Evolutionary conservation across 306 rosid species (phyloP), one percentile per base, ranked within the genome.

Genomic region (Dryas octopetala): DNA sequence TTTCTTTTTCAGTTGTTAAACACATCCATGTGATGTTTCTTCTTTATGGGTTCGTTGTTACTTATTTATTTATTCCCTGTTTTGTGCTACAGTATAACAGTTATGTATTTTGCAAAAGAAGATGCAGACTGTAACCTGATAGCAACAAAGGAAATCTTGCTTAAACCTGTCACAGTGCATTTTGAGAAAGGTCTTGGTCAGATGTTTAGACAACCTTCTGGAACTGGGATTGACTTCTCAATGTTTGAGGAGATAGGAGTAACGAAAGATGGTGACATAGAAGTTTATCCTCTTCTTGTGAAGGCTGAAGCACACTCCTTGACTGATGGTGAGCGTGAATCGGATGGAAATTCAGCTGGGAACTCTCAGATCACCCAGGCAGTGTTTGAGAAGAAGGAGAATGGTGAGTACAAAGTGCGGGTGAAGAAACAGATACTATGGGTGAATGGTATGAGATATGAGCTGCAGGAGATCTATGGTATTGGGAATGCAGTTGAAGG

Each of bases 391-490:
- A 83, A 75, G 75, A 86, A 75, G 79, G 83, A 80, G 19, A 80
- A 78, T 62, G 85, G 85, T 19, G 79, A 76, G 46, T 80, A 71
- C 82, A 70, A 72, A 45, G 87, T 86, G 68, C 83, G 72, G 73
- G 89, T 86, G 40, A 61, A 75, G 78, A 83, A 83, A 51, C 87
- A 86, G 80, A 79, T 83, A 49, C 75, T 83, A 11, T 86, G 89
- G 89, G 84, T 86, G 64, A 73, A 83, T n/a, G 74, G 52, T 60
- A 78, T 43, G 48, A 83, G 87, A 75, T 86, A 83, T 0, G 87
- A 86, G 60, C 87, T 86, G 70, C 87, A 83, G 75, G 87, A 83
- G 80, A 83, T 83, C 41, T 86, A 80, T 71, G 87, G 87, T 66
- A 86, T 86, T 67, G 89, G 81, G 52, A 83, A 82, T 76, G 62